A percentile compares a stretch with the other conserved stretches of the same genome.
phyloP scores from a whole-genome alignment of 441 rosid genomes.

The Euphorbia celastroides region DNA sequence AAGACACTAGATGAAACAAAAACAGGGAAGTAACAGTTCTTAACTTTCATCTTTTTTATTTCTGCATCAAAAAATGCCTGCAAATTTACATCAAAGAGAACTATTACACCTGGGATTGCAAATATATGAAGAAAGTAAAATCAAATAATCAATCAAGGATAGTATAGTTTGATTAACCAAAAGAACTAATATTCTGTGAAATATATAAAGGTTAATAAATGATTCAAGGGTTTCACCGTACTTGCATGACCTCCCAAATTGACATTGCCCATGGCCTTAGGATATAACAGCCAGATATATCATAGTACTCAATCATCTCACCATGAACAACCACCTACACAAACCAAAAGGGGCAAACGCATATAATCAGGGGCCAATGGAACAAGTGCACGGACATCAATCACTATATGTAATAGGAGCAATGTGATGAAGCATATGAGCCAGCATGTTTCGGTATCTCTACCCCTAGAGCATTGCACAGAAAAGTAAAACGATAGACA shows the following conservation, averaged over 20 bases:
- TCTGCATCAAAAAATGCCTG: slow-evolving; percentile 93
- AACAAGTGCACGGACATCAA: background rate
- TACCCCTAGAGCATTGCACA: background rate
- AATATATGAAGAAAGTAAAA: background rate
- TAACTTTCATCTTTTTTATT: slow-evolving; percentile 88
- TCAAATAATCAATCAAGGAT: background rate
- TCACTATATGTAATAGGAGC: background rate
- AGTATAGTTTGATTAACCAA: background rate
- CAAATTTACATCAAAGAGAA: slow-evolving; percentile 21
- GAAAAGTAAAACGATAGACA: background rate
- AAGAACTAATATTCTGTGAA: background rate
- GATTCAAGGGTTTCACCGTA: slow-evolving; percentile 29
- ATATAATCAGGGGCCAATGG: background rate
- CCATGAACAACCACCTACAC: slow-evolving; percentile 80
- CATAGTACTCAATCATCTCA: slow-evolving; percentile 95
- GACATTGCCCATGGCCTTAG: slow-evolving; percentile 97
- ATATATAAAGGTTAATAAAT: background rate
- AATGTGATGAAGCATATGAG: background rate
- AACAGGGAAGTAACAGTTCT: slow-evolving; percentile 92
- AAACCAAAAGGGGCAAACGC: slow-evolving; percentile 9
- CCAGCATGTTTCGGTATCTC: background rate
- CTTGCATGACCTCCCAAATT: slow-evolving; percentile 95
- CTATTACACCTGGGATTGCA: background rate
- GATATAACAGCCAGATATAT: slow-evolving; percentile 94
- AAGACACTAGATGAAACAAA: slow-evolving; percentile 88